A percentile compares a stretch with the other conserved stretches of the same genome.
Conservation (phyloP, 228 moss, liverwort and hornwort genomes). For the Sphagnum fallax region DNA sequence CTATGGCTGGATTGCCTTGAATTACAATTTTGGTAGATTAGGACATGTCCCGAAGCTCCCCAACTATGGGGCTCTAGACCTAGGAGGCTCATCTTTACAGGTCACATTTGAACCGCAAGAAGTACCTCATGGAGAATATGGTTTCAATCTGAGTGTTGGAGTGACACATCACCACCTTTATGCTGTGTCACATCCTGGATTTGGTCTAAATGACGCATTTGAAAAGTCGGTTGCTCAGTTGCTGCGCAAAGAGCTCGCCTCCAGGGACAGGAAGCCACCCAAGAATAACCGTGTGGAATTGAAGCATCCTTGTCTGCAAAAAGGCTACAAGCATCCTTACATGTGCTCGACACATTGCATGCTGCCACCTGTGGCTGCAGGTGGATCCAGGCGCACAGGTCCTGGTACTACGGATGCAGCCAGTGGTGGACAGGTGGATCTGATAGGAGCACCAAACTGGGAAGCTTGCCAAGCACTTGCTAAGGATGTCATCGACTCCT, state of each 20-base stretch:
- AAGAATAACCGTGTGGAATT: constrained; percentile 21
- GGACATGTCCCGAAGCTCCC: constrained; percentile 42
- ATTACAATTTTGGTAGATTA: constrained; percentile 73
- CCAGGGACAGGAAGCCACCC: constrained; percentile 15
- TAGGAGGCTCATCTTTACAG: constrained; percentile 94
- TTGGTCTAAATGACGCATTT: constrained; percentile 95
- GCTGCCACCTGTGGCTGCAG: constrained; percentile 41
- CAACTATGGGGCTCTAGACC: constrained; percentile 77
- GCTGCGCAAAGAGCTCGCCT: constrained; percentile 32
- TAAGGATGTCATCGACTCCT: constrained; percentile 53
- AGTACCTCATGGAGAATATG: constrained; percentile 47
- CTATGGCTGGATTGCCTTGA: constrained; percentile 96
- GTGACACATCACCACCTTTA: constrained; percentile 74
- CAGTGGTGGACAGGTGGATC: constrained; percentile 39
- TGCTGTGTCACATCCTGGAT: constrained; percentile 84
- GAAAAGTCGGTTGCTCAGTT: constrained; percentile 88
- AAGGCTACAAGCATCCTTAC: constrained; percentile 62
- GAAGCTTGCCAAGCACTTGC: constrained; percentile 57
- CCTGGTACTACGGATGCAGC: constrained; percentile 20
- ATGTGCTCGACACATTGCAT: constrained; percentile 70
- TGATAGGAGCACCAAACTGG: constrained; percentile 84
- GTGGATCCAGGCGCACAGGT: constrained; percentile 18
- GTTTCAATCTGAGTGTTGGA: constrained; percentile 86
- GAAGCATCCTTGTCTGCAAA: constrained; percentile 80
- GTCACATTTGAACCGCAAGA: constrained; percentile 81